Base-by-base conservation (phyloP, 257 asterid species). In the Nicotiana attenuata region DNA sequence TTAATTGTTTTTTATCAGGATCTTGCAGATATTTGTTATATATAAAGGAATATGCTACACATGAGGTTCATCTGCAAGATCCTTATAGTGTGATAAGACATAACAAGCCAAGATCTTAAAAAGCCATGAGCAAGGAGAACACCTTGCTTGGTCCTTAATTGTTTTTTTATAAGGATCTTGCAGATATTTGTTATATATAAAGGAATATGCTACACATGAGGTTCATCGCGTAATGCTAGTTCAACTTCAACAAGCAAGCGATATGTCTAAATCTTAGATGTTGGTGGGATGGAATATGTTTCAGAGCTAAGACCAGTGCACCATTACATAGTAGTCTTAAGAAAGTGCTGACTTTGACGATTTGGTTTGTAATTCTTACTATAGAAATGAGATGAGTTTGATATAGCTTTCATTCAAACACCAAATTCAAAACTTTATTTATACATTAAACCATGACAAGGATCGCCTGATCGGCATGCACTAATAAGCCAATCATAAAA, bases 71-170 rank as follows among this genome's bases (percentile, higher is more conserved):
- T 24, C 22, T 28, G 29, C 29, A 28, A 28, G 29, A 28, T 28
- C 29, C 29, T 47, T 73, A 73, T 47, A 57, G 75, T 78, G 20
- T 45, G 33, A 65, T 7, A 19, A 16, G 83, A 80, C 41, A 41
- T 60, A 28, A 65, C 22, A 80, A 80, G 66, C 65, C 78, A 64
- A 24, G 63, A 65, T 71, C 56, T 80, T 41, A 14, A 47, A 80
- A 47, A 47, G 61, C 64, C 33, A 65, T 66, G 0, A 8, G 76
- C 78, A 47, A 15, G 28, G 52, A 41, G 5, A 80, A 28, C 64
- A 80, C 4, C 73, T 16, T 50, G 41, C 31, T 65, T 24, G 31
- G 82, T 41, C 50, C 50, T 19, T 41, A 20, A 41, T 9, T 41
- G 11, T 41, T 41, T 41, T 41, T 41, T 9, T 41, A 41, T 10